Base-by-base conservation (phyloP, 139 green algal species). In the Chlamydomonas incerta region DNA sequence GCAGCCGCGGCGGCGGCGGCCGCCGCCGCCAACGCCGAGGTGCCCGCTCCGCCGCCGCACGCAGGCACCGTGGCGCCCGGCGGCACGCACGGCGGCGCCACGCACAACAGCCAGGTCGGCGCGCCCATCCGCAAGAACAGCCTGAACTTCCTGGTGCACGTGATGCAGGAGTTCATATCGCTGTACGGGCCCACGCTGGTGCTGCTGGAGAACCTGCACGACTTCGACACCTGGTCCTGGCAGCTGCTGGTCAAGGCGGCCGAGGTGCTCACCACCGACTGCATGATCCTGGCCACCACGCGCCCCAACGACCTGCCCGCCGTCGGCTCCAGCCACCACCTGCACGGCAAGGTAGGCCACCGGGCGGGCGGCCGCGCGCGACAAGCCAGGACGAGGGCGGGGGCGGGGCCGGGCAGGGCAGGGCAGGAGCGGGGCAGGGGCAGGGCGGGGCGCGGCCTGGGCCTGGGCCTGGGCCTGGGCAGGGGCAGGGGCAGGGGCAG, bases 171-270 rank as follows among this genome's bases (percentile, higher is more conserved):
- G 75, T 94, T 83, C 77, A 88, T 90, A 2, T 74, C 66, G 20
- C 80, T 90, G 46, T 95, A 95, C 76, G 94, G 93, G n/a, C 91
- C 92, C 13, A 74, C 93, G 20, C 63, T 96, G 17, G 65, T 95
- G 37, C 75, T 95, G 73, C 76, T 96, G 73, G 92, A 96, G 88
- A 94, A 97, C 88, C 80, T 97, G 73, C 93, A 97, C 62, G 81
- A 93, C 62, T 95, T 95, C 82, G 94, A 97, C 81, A 92, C 88
- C 18, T 89, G 88, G 84, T 93, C 87, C 50, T 96, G 92, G 91
- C 83, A 90, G 66, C 87, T 95, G 86, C 74, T 95, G 72, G 66
- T 90, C 52, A 90, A 92, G 86, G 85, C 83, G 8, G 87, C 85
- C 3, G 83, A 93, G 74, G 80, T 89, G 37, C 87, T 94, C 71